Base-by-base conservation (phyloP, 805 yeast species). In the Schizosaccharomyces cryophilus region DNA sequence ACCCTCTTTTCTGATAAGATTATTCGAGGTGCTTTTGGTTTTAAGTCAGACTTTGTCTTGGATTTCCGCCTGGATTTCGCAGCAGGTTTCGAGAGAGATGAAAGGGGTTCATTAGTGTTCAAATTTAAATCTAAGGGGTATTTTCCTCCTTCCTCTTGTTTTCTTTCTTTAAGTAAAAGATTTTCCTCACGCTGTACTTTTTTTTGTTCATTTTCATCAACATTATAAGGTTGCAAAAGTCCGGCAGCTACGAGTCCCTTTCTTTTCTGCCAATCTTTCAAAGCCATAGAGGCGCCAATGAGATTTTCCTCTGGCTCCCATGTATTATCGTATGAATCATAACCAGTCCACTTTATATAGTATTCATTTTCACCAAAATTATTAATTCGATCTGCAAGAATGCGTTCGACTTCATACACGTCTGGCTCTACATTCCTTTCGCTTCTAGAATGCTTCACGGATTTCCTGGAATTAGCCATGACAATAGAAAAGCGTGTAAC, bases 261-360 rank as follows among this genome's bases (percentile, higher is more conserved):
- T 29, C 29, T 21, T 24, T 51, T 51, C 15, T 51, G 21, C 56
- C 56, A 51, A 6, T 51, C 35, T 15, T 51, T 51, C 3, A 51
- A n/a, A 17, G 31, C 56, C 26, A 24, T 21, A 24, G 21, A 21
- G 35, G 56, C 56, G 24, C 56, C 56, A 62, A 3, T 31, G 13
- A 61, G 35, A 35, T 63, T 60, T 45, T 45, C 60, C 31, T 63
- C 62, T 5, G 42, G 45, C 45, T 63, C 63, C 63, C 63, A 63
- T 11, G 64, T 62, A 47, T 62, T 58, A 38, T 63, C 64, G 21
- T 42, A 55, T 9, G 54, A 40, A 21, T 62, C 63, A 21, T 60
- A 63, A 15, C 60, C 61, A n/a, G 21, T 29, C 64, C 64, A 63
- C 42, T 63, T 62, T 24, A 61, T 59, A 21, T 24, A 38, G 40